A percentile compares a stretch with the other conserved stretches of the same genome.
Evolutionary conservation across 2,329 filamentous ascomycete genomes (phyloP).

Genomic region (Cadophora luteo-olivacea): DNA sequence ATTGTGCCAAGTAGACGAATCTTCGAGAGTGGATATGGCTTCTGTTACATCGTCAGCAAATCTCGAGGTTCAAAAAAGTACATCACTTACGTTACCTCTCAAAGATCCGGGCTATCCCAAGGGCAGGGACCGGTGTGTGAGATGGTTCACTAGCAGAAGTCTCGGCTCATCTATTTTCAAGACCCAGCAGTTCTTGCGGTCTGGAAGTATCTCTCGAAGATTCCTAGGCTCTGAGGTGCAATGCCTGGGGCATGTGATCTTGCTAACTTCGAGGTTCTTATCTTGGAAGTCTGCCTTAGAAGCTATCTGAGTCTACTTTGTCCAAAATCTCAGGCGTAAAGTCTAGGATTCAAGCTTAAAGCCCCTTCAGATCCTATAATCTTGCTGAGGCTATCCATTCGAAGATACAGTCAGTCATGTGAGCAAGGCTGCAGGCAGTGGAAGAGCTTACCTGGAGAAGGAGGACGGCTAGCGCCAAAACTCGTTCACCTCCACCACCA

Average conservation of each 20-base stretch:
- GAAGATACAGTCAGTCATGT: not conserved
- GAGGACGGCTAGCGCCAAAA: not conserved
- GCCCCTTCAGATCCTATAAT: not conserved
- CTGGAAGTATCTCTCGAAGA: not conserved
- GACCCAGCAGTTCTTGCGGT: not conserved
- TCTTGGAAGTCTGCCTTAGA: not conserved
- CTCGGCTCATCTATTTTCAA: not conserved
- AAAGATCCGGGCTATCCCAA: too few relatives aligned
- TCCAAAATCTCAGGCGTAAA: not conserved
- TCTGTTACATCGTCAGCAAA: too few relatives aligned
- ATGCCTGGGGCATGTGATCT: not conserved
- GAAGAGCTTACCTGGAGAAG: not conserved
- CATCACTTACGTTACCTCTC: too few relatives aligned
- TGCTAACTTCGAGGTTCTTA: not conserved
- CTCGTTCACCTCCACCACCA: not conserved
- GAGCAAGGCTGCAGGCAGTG: not conserved
- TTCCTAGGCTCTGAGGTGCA: not conserved
- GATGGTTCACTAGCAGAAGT: not conserved
- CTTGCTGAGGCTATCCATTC: not conserved
- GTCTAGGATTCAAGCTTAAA: not conserved
- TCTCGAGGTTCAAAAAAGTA: too few relatives aligned
- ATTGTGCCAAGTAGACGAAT: too few relatives aligned
- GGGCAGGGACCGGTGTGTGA: too few relatives aligned
- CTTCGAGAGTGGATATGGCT: too few relatives aligned
- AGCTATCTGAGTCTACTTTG: not conserved